Evolutionary conservation across 2,329 filamentous ascomycete species (phyloP), one percentile per base, ranked within the genome.

Genomic region (Cadophora sp.): DNA sequence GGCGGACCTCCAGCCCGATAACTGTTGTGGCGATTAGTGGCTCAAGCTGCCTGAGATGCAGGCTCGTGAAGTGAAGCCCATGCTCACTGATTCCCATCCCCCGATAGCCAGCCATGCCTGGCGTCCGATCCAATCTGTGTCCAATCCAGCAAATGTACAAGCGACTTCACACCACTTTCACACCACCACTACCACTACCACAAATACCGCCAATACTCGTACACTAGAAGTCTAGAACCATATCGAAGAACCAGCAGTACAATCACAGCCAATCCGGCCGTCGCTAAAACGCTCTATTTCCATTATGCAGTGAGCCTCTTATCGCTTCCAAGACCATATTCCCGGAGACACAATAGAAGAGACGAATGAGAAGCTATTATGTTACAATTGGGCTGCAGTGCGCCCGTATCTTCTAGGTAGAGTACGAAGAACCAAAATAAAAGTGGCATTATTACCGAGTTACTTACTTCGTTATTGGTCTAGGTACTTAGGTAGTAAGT

Each of bases 141-240:
- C 53, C 33, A 20, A 56, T 56, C 30, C 33, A 56, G 18, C 33
- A 56, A 36, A 39, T 56, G 30, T 56, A 39, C 33, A 22, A 41
- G 53, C 41, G n/a, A 20, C 30, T 39, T 36, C n/a, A 22, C n/a
- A 39, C 53, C 53, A 56, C 53, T 56, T 22, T 22, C 22, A 9
- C 48, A 27, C 48, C 48, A 51, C 9, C 33, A 56, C 51, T 30
- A 39, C 51, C 14, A n/a, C n/a, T n/a, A n/a, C n/a, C n/a, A n/a
- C n/a, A n/a, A n/a, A n/a, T n/a, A n/a, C n/a, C n/a, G n/a, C n/a
- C n/a, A n/a, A n/a, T n/a, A n/a, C n/a, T n/a, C n/a, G n/a, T n/a
- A n/a, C n/a, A n/a, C n/a, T n/a, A n/a, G n/a, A n/a, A n/a, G n/a
- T n/a, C n/a, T 47, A 11, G n/a, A 47, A n/a, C 18, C n/a, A 48